Evolutionary conservation across 805 yeast species (phyloP), one percentile per base, ranked within the genome.

Genomic region (Saccharomycopsis sp.): DNA sequence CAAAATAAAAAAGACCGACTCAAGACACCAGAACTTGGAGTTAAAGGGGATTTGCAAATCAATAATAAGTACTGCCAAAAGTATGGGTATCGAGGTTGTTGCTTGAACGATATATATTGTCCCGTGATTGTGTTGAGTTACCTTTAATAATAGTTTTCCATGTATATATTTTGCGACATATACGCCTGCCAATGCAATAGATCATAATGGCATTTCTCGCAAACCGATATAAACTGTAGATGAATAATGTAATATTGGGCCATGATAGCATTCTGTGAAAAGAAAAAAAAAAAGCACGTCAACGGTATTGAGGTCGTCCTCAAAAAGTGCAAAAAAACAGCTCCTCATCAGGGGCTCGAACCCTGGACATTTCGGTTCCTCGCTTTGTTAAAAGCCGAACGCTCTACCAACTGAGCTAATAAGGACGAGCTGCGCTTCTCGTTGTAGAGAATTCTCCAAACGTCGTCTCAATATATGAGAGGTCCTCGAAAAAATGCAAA

Each of bases 1-100:
- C 41, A 87, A 90, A 74, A 86, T 94, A 64, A 94, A 94, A 75
- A 83, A 91, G 70, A 86, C 85, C 1, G 99, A 94, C 71, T 84
- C 82, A 1, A 80, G 86, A 65, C 96, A 91, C 71, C 79, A 83
- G 56, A 78, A 79, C 55, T 73, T 86, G 58, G 88, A 85, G 20
- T 69, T 92, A 68, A 81, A 88, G 68, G 81, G 87, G 20, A 85
- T 94, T 50, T 87, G 87, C 57, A 92, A 92, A 66, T 82, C 90
- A 34, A 82, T 94, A 18, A 76, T 92, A 50, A 88, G 91, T 64
- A 88, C 95, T 1, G 98, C 98, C n/a, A 85, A 80, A 65, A 85
- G 88, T 54, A 82, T 90, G 71, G 99, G 99, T 50, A 85, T 94
- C 54, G 80, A 81, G 52, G 95, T 94, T 57, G 85, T 85, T 56